A percentile compares a stretch with the other conserved stretches of the same genome.
These are phyloP conservation scores for Pyricularia grisea DNA, from an alignment of 2,329 filamentous ascomycete genomes.

Conservation along the genomic window DNA sequence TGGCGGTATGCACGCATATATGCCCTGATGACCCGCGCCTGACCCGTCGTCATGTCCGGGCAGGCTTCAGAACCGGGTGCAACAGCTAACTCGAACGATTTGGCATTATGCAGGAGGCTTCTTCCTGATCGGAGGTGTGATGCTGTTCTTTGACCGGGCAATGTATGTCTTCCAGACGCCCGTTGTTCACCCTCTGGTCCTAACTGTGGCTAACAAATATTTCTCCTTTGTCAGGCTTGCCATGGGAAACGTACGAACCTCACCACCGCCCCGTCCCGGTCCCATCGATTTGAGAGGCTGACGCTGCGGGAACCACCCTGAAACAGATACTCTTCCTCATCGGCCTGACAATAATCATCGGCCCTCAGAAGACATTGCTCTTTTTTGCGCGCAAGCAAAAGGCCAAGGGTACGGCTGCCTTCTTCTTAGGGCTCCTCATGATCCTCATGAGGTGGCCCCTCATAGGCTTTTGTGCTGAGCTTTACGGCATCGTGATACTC, in stretches of 20 bases:
- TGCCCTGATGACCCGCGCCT: background rate
- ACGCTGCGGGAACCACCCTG: background rate
- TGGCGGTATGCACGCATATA: conserved; percentile 65
- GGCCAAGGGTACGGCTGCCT: conserved; percentile 81
- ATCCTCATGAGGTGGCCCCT: conserved; percentile 89
- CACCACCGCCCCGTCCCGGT: conserved; percentile 8
- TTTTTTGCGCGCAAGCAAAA: conserved; percentile 96
- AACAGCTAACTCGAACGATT: conserved; percentile 11
- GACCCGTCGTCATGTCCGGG: background rate
- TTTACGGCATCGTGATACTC: conserved; percentile 85
- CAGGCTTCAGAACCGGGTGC: background rate
- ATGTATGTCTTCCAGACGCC: conserved; percentile 54
- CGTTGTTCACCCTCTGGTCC: background rate
- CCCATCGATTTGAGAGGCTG: conserved; percentile 2
- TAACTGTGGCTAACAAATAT: background rate
- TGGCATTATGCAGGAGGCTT: conserved; percentile 60
- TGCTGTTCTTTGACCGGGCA: conserved; percentile 96
- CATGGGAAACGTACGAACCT: conserved; percentile 76
- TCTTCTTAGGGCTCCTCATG: conserved; percentile 71
- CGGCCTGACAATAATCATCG: conserved; percentile 92
- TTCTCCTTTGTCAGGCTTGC: conserved; percentile 55
- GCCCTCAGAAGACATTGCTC: conserved; percentile 76
- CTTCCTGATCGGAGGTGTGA: conserved; percentile 87
- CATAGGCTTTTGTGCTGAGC: conserved; percentile 79
- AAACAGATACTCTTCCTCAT: conserved; percentile 89